These are phyloP conservation scores for Podochytrium sp. DNA, from an alignment of 192 early-diverging fungal genomes.

Conservation along the genomic window DNA sequence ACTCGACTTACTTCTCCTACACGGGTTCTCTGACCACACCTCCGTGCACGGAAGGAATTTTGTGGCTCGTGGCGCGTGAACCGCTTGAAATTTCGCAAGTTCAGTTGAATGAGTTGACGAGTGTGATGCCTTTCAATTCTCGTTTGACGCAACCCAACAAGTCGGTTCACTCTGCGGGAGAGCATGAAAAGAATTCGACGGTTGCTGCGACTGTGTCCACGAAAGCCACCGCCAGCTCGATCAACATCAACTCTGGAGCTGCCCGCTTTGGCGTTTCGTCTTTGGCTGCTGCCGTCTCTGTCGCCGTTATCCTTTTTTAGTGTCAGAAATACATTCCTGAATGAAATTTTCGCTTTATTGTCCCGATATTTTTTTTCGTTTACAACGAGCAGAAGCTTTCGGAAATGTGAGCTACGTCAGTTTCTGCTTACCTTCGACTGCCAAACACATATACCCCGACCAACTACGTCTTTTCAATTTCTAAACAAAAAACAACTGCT, in stretches of 20 bases:
- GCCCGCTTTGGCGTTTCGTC: neutral
- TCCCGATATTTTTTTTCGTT: no score
- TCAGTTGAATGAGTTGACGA: neutral
- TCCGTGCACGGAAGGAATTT: constrained; percentile 63
- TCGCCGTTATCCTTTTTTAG: neutral
- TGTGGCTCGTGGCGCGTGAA: constrained; percentile 38
- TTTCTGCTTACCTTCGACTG: no score
- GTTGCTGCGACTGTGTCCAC: neutral
- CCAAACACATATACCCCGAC: no score
- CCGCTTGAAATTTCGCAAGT: neutral
- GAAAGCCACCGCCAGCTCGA: no score
- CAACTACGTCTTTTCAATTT: no score
- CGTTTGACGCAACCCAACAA: constrained; percentile 1
- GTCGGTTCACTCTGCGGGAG: neutral
- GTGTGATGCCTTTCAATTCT: constrained; percentile 2
- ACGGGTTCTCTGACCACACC: constrained; percentile 47
- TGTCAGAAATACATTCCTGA: neutral
- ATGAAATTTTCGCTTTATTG: neutral
- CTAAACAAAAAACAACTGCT: no score
- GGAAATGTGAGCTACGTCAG: no score
- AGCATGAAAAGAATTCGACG: neutral
- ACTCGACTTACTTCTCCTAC: neutral
- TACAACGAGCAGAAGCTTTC: no score
- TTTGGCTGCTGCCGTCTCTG: neutral
- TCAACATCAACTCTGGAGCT: no score